Evolutionary conservation across 2,329 filamentous ascomycete species (phyloP), one percentile per base, ranked within the genome.

Genomic region (Huntiella savannae): DNA sequence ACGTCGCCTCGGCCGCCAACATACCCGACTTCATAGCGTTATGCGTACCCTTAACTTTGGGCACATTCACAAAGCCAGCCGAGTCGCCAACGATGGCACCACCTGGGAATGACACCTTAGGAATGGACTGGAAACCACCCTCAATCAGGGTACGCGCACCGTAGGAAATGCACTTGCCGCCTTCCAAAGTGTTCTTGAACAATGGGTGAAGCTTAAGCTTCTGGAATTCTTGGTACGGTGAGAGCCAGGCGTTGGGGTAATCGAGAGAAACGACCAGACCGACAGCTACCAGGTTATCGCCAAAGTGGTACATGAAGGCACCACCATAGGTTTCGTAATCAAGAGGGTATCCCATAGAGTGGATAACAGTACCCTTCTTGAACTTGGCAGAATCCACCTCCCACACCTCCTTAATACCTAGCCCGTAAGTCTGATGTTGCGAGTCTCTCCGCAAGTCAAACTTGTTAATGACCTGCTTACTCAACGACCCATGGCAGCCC

Each of bases 251-350:
- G 63, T 98, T 98, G 37, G 83, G 71, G 61, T 98, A 98, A 67
- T 98, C 91, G 46, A 98, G 71, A 17, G 87, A 87, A 34, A 92
- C 82, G 8, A 98, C 91, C 13, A 96, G 69, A 17, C 91, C 91
- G 47, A 98, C 70, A 54, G 79, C 86, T 50, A 98, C 88, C 55
- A 96, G 73, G 62, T 96, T 98, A 55, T 98, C 88, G 34, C 87
- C 91, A 62, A 96, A 98, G 62, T 98, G 91, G 59, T 98, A 98
- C 83, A 98, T 87, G 79, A 86, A 98, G n/a, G 83, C 86, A 53
- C 91, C 91, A 54, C 91, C 91, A 59, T 98, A 98, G 6, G 87
- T 91, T 58, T 96, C 81, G 55, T 71, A 75, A 12, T 85, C 75
- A 39, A 98, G 65, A 15, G 91, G 91, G 57, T 93, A 96, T 15